Evolutionary conservation across 257 asterid species (phyloP).

Genomic region (Ocimum tenuiflorum): DNA sequence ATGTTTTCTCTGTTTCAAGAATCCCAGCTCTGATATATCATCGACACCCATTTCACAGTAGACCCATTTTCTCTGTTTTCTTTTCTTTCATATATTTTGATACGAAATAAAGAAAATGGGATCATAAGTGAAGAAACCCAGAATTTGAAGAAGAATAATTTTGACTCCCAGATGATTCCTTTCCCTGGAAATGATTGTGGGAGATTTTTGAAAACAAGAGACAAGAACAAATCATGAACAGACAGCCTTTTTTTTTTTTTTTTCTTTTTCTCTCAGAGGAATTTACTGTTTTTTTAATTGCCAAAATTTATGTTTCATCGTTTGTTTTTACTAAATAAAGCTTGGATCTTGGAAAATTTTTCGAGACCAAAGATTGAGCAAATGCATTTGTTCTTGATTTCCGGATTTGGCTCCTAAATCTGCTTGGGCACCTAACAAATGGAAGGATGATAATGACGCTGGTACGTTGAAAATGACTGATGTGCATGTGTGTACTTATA

Average conservation of each 20-base stretch:
- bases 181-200: conserved; percentile 23
- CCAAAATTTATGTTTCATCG: conserved; percentile 8
- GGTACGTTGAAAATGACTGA: background rate
- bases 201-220: conserved; percentile 25
- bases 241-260: conserved; percentile 25
- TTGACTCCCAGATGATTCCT: background rate
- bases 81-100: background rate
- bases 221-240: conserved; percentile 23
- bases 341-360: background rate
- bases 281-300: conserved; percentile 11
- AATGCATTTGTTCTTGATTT: conserved; percentile 27
- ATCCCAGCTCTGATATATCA: conserved; percentile 19
- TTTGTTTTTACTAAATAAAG: conserved; percentile 2
- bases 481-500: too few species aligned
- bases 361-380: conserved; percentile 33
- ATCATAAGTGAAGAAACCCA: conserved; percentile 5
- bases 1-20: conserved; percentile 29
- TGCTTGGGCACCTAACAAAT: conserved; percentile 56
- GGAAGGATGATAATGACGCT: conserved; percentile 36
- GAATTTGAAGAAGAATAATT: conserved; percentile 5
- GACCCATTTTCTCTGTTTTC: conserved; percentile 6
- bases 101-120: background rate
- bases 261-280: conserved; percentile 19
- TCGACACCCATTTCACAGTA: conserved; percentile 25
- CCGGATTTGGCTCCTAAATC: conserved; percentile 60